Base-by-base conservation (phyloP, 1,284 basidiomycete species). In the Pseudozyma pruni region DNA sequence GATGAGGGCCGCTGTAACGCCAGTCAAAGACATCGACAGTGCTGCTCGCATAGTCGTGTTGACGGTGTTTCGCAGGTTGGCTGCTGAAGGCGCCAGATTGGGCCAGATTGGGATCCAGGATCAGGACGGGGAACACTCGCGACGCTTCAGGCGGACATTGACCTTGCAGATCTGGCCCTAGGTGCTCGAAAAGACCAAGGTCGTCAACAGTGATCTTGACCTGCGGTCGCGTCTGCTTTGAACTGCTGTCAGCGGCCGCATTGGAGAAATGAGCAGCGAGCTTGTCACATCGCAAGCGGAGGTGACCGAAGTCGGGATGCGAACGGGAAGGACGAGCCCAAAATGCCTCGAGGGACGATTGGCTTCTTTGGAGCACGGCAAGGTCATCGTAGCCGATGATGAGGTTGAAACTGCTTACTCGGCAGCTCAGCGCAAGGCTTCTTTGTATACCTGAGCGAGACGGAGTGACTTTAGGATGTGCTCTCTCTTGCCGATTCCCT, bases 251-350 rank as follows among this genome's bases (percentile, higher is more conserved):
- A 8, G 20, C 31, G 6, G 13, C 19, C 2, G 25, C 20, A 25
- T 56, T 22, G 35, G 22, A 35, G 46, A 48, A 57, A 0, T 25
- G 33, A 7, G 57, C 60, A 13, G 20, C 31, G 13, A 72, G 35
- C n/a, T 38, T 59, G 31, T 70, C 60, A 32, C 49, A 47, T 13
- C 60, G 52, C 35, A 77, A 25, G 22, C 75, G 73, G n/a, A 77
- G 29, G 29, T 77, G 75, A 8, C 67, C 75, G 19, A 72, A 50
- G 27, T 53, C 37, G 4, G 75, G 75, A 43, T 74, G 72, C 1
- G 37, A 41, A 16, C 64, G 63, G 16, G 55, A 43, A 2, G 74
- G 74, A 17, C 66, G 56, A n/a, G 47, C 27, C 74, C 74, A 76
- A 45, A 70, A 76, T 9, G 47, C 48, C 16, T 53, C 46, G 23